These are phyloP conservation scores for Claviceps purpurea DNA, from an alignment of 2,329 filamentous ascomycete genomes.

Conservation along the genomic window DNA sequence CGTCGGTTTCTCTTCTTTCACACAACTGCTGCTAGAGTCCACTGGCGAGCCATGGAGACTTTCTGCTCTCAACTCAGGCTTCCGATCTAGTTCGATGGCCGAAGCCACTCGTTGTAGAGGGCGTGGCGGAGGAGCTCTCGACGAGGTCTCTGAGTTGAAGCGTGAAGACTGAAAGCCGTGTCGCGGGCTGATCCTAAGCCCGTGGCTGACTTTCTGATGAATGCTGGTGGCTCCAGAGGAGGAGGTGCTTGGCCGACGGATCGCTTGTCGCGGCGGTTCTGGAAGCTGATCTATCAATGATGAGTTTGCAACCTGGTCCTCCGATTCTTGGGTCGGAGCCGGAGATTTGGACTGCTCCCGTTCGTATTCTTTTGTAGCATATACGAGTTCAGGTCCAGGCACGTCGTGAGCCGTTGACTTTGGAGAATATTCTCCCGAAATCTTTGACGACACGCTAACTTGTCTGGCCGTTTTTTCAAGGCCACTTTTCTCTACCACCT, in stretches of 20 bases:
- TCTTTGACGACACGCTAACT: not conserved
- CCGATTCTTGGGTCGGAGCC: not conserved
- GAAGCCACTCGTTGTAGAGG: constrained; percentile 13
- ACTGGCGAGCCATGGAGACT: constrained; percentile 13
- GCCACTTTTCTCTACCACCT: not conserved
- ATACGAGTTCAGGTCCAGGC: not conserved
- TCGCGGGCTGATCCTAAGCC: not conserved
- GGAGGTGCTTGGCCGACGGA: not conserved
- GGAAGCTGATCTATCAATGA: constrained; percentile 5
- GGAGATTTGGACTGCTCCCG: constrained; percentile 5
- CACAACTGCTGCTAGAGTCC: constrained; percentile 5
- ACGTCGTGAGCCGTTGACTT: not conserved
- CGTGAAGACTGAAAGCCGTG: constrained; percentile 13
- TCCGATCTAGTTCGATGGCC: constrained; percentile 9
- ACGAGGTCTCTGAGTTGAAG: constrained; percentile 11
- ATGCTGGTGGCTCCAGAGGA: constrained; percentile 3
- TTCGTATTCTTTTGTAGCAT: constrained; percentile 4
- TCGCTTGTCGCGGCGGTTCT: not conserved
- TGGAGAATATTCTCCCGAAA: not conserved
- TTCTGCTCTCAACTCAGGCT: constrained; percentile 5
- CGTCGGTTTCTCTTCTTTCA: constrained; percentile 4
- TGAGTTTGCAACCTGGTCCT: constrained; percentile 1
- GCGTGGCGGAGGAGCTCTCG: constrained; percentile 10
- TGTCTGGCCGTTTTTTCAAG: not conserved
- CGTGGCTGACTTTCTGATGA: not conserved